These are phyloP conservation scores for Camellia japonica DNA, from an alignment of 148 eudicot genomes.

Conservation along the genomic window DNA sequence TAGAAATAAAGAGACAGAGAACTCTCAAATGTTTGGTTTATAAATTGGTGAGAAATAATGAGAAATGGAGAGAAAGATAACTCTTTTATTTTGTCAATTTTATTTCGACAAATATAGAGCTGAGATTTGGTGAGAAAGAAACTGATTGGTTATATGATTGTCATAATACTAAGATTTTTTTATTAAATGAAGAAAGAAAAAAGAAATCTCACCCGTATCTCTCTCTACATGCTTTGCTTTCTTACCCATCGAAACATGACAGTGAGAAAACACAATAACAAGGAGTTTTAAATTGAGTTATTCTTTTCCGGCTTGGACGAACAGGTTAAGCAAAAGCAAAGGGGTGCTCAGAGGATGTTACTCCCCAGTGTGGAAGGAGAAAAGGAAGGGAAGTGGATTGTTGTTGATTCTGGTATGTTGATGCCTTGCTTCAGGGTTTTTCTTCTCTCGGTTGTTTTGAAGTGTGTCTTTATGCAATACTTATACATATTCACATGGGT, in stretches of 20 bases:
- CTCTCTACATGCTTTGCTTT: background rate
- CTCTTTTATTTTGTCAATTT: too few species aligned
- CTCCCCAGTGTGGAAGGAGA: conserved; percentile 85
- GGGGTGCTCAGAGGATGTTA: conserved; percentile 71
- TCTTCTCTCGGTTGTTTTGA: background rate
- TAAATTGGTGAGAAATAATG: too few species aligned
- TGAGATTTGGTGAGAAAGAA: too few species aligned
- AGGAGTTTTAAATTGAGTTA: background rate
- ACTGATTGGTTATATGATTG: too few species aligned
- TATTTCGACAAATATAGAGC: too few species aligned
- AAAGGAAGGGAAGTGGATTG: conserved; percentile 89
- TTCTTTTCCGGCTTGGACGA: conserved; percentile 14
- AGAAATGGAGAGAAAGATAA: too few species aligned
- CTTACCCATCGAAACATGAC: too few species aligned
- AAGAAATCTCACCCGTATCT: too few species aligned
- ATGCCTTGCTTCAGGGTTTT: background rate
- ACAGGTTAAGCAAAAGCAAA: conserved; percentile 88
- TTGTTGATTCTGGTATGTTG: conserved; percentile 77
- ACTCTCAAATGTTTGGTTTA: too few species aligned
- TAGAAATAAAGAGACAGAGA: too few species aligned
- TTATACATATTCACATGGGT: background rate
- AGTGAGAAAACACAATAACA: background rate
- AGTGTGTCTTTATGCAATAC: background rate
- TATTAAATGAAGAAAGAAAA: too few species aligned
- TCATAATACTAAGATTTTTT: too few species aligned